Evolutionary conservation across 1,284 basidiomycete genomes (phyloP).

Genomic region (Malassezia arunalokei): DNA sequence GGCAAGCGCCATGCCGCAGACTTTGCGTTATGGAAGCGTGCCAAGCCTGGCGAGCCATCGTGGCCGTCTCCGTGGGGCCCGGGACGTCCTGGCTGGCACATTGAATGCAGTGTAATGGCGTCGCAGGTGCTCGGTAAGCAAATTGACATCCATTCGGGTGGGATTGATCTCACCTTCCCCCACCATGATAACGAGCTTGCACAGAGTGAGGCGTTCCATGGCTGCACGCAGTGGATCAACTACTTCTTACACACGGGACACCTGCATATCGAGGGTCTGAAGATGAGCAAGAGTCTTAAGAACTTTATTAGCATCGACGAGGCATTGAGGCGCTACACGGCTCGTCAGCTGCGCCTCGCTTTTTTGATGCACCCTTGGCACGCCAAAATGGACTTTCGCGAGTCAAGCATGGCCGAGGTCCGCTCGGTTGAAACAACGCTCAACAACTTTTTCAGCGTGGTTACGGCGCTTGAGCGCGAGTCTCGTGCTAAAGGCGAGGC

Average conservation of each 20-base stretch:
- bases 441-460: conserved; percentile 87
- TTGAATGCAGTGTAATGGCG: conserved; percentile 99
- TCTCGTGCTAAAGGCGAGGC: conserved; percentile 41
- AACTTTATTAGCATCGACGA: conserved; percentile 99
- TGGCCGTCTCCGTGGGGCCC: conserved; percentile 94
- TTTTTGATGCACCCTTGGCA: conserved; percentile 90
- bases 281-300: conserved; percentile 99
- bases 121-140: conserved; percentile 76
- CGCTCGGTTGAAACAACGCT: conserved; percentile 71
- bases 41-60: conserved; percentile 91
- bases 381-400: conserved; percentile 84
- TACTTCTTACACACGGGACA: conserved; percentile 99
- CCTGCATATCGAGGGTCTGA: conserved; percentile 92
- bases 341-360: conserved; percentile 82
- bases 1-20: conserved; percentile 58
- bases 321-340: conserved; percentile 70
- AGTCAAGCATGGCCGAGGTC: conserved; percentile 72
- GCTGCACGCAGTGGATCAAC: conserved; percentile 89
- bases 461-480: conserved; percentile 61
- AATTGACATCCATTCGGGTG: conserved; percentile 97
- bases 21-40: conserved; percentile 97
- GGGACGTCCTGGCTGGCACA: conserved; percentile 98
- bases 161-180: conserved; percentile 90
- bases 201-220: conserved; percentile 81
- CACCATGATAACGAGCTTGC: conserved; percentile 99